Evolutionary conservation across 345 rosid genomes (phyloP), one percentile per base, ranked within the genome.

Genomic region (Eucalyptus curtisii): DNA sequence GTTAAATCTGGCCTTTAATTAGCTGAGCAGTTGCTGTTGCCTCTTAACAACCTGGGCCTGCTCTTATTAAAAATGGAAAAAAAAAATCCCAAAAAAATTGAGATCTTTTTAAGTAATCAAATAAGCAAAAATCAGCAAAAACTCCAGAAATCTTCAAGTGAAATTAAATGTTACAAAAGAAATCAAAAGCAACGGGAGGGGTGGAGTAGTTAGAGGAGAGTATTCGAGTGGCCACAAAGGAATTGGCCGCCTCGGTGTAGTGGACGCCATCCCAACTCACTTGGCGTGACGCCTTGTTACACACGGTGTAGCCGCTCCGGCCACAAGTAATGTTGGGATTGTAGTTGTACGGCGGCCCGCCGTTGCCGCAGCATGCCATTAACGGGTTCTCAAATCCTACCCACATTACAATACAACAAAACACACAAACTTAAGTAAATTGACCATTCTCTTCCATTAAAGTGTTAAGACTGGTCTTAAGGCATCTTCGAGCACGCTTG

Each of bases 211-310:
- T 87, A 37, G 92, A 88, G 12, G 95, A 90, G 15, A 94, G 92
- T 71, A 93, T 87, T 52, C 90, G 92, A 91, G 93, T 87, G 33
- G 93, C 92, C 22, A 95, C 88, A 84, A 92, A 59, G 10, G 91
- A 91, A 90, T 94, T 94, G 33, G 96, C 96, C 17, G 94, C 96
- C 87, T 95, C 96, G 5, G 95, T 94, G 87, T 93, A 93, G 88
- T 94, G 98, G 92, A 94, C 94, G 31, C 96, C 98, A 88, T 96
- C 98, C 96, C 96, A 95, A 44, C 92, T 92, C 88, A 94, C 88
- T 47, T 90, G 90, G 22, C 90, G 87, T 8, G 91, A 87, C 87
- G 93, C 93, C 57, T 91, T 85, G 4, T 79, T 88, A 88, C 96
- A 95, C 31, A 91, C 93, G 13, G 90, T 92, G 91, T 90, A 91